Evolutionary conservation across 495 filamentous ascomycete genomes (phyloP), one percentile per base, ranked within the genome.

Genomic region (Parathielavia hyrcaniae): DNA sequence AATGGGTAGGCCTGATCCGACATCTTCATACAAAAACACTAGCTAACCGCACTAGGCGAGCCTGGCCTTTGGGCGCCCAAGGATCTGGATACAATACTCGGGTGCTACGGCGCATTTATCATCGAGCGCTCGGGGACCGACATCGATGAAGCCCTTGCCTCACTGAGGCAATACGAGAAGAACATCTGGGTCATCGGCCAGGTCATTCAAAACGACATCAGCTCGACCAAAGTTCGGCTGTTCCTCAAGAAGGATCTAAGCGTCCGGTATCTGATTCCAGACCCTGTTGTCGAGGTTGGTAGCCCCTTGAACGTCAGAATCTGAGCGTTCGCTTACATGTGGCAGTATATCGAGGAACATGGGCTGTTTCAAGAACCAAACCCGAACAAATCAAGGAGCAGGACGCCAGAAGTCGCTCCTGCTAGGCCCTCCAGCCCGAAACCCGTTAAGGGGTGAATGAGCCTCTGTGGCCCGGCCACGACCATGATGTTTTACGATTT

Each of bases 151-250:
- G 89, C 90, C 4, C 75, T 93, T 20, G 82, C 85, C 26, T 82
- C 79, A 46, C 75, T 95, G 43, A 83, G 89, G 65, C 83, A 84
- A 36, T 84, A 76, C 69, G 74, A 80, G 50, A 64, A 75, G 43
- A 93, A 95, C 58, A 95, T 97, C 57, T 83, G 88, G 67, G 84
- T 93, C 48, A 91, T 96, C 61, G 85, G 87, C 63, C 90, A 95
- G 65, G 81, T 93, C 49, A 91, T 97, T 48, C 85, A 89, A 46
- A 96, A 96, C 65, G 87, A 95, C 63, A 87, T 97, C 58, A 89
- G 85, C 66, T 90, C 86, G 46, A 95, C 90, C 34, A 93, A 92
- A 71, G 91, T 96, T 53, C 82, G 90, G 30, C 75, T 93, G 9
- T 93, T 96, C 71, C 69, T 92, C 49, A 80, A 85, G 59, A 83